Base-by-base conservation (phyloP, 768 basidiomycete genomes). In the Boletus huronensis region DNA sequence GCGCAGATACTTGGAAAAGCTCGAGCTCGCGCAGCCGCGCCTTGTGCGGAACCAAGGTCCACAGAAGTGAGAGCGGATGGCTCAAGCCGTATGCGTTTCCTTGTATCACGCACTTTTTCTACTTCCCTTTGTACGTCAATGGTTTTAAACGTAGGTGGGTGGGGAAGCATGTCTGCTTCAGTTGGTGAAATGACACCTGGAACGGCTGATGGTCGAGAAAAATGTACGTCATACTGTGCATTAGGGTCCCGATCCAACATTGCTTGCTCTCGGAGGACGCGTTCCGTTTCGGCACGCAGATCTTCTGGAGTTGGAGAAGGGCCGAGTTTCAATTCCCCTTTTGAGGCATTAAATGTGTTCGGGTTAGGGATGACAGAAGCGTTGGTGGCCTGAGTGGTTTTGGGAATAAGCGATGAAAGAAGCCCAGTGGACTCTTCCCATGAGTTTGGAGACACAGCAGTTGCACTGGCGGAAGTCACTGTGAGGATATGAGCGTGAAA, bases 1-100 rank as follows among this genome's bases (percentile, higher is more conserved):
- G 92, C 85, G 61, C 96, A 97, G 50, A 98, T 85, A 62, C 95
- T 98, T 3, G 96, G 96, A 52, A 96, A 72, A 40, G 87, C 88
- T 14, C 84, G 79, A 2, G 85, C 78, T 52, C 82, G 75, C 3
- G 63, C 62, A 31, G 81, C 69, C 49, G 74, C 72, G 9, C 79
- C 83, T 69, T 87, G 88, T 31, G 82, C 70, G 23, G 82, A 82
- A 60, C 78, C 79, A 32, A 70, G 68, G 65, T 89, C 87, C 13
- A 83, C 70, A 57, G 78, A 81, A 39, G 72, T 74, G 43, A 89
- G 70, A 7, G 76, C 71, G 6, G 84, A 83, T 1, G 92, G 91
- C 4, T 97, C 96, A 16, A 98, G 74, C 38, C 90, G 81, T 72
- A 99, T 98, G 53, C 93, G 83, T 71, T 94, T 98, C 61, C 93